These are phyloP conservation scores for Neltuma alba DNA, from an alignment of 306 rosid species.

Conservation along the genomic window DNA sequence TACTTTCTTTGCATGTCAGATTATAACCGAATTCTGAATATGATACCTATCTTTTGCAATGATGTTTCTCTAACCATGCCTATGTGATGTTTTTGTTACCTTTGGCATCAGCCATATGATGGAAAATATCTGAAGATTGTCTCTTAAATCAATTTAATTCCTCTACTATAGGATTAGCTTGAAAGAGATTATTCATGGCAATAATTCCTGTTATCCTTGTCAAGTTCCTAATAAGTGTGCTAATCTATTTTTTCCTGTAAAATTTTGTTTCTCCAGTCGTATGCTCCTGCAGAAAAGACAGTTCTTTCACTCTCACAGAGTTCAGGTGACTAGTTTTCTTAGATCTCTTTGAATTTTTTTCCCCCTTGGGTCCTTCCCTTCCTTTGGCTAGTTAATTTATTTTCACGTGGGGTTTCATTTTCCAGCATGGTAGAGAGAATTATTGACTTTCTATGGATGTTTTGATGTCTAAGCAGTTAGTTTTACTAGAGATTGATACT, in stretches of 20 bases:
- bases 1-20: background rate
- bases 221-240: slow-evolving; percentile 20
- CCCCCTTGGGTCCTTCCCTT: background rate
- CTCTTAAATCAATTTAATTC: background rate
- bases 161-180: background rate
- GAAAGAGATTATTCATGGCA: background rate
- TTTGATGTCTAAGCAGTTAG: slow-evolving; percentile 14
- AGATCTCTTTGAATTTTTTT: slow-evolving; percentile 27
- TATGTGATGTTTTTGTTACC: background rate
- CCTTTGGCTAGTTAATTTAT: slow-evolving; percentile 18
- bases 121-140: background rate
- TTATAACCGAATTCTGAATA: background rate
- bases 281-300: slow-evolving; percentile 92
- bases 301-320: slow-evolving; percentile 98
- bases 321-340: slow-evolving; percentile 71
- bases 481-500: background rate
- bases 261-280: slow-evolving; percentile 61
- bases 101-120: background rate
- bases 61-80: background rate
- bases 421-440: slow-evolving; percentile 4
- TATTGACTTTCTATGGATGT: slow-evolving; percentile 7
- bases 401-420: background rate
- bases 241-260: slow-evolving; percentile 32
- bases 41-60: slow-evolving; percentile 1
- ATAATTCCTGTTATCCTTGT: background rate